These are phyloP conservation scores for Omphalea diandra DNA, from an alignment of 441 rosid species.

Conservation along the genomic window DNA sequence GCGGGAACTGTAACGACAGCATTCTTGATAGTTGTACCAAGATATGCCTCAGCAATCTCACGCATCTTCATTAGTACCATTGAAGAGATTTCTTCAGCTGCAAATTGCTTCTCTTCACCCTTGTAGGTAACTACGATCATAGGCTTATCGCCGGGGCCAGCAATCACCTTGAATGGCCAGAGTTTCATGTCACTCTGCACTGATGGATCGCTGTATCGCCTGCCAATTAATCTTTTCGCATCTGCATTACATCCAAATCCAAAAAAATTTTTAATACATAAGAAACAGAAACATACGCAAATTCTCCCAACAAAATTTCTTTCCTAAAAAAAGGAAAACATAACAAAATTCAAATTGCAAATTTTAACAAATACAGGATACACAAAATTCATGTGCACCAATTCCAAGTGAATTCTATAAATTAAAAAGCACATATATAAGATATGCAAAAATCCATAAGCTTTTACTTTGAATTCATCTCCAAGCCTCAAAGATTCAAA, in stretches of 20 bases:
- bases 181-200: slow-evolving; percentile 63
- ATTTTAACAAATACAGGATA: too few relatives aligned
- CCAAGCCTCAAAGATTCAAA: too few relatives aligned
- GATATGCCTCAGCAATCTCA: slow-evolving; percentile 69
- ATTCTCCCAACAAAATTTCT: background rate
- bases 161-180: slow-evolving; percentile 71
- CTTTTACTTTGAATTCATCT: too few relatives aligned
- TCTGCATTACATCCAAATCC: slow-evolving; percentile 33
- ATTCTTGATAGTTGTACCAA: slow-evolving; percentile 51
- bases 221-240: slow-evolving; percentile 81
- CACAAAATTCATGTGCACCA: too few relatives aligned
- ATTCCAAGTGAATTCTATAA: too few relatives aligned
- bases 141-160: slow-evolving; percentile 71
- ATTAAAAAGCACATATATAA: too few relatives aligned
- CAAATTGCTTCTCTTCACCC: slow-evolving; percentile 53
- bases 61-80: slow-evolving; percentile 63
- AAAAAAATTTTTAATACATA: too few relatives aligned
- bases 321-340: too few relatives aligned
- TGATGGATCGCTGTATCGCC: slow-evolving; percentile 52
- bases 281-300: background rate
- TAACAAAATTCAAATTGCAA: too few relatives aligned
- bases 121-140: slow-evolving; percentile 64
- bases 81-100: slow-evolving; percentile 59
- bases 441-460: too few relatives aligned
- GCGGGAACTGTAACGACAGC: slow-evolving; percentile 75